Conservation (phyloP, 345 rosid genomes). For the Garcia nutans region DNA sequence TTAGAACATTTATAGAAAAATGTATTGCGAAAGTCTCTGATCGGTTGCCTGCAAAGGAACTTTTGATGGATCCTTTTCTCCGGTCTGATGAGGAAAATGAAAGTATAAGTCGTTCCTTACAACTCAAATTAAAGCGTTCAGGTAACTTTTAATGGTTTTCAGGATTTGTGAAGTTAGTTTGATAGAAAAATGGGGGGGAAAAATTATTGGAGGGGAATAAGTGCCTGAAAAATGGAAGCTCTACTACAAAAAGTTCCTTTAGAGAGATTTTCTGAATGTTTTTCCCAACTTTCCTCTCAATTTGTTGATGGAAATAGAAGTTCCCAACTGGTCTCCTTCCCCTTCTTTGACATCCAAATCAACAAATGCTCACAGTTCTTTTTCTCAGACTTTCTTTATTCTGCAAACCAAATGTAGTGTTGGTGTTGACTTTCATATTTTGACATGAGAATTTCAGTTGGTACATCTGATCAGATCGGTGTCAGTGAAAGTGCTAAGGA, state of each 20-base stretch:
- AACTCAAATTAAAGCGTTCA: constrained; percentile 24
- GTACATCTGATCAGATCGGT: constrained; percentile 29
- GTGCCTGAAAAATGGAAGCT: background rate
- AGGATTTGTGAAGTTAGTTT: background rate
- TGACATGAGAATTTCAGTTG: constrained; percentile 36
- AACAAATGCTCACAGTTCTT: background rate
- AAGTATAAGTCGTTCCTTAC: constrained; percentile 34
- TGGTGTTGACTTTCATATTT: constrained; percentile 7
- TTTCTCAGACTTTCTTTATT: background rate
- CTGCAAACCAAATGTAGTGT: background rate
- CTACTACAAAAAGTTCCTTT: background rate
- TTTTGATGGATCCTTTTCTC: constrained; percentile 84
- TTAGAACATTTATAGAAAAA: constrained; percentile 79
- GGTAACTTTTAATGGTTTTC: constrained; percentile 34
- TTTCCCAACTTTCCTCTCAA: background rate
- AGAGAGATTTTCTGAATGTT: background rate
- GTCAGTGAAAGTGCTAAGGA: constrained; percentile 22
- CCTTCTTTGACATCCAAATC: background rate
- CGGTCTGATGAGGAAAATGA: constrained; percentile 54
- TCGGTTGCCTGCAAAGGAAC: constrained; percentile 78
- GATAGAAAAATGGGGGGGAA: background rate
- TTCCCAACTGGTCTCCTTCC: background rate
- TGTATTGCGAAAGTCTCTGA: constrained; percentile 75
- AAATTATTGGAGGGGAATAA: background rate
- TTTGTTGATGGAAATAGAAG: background rate